Percentiles rank a stretch among this genome's conserved stretches.
These are phyloP conservation scores for Podospora anserina DNA, from an alignment of 495 filamentous ascomycete genomes.

Conservation along the genomic window DNA sequence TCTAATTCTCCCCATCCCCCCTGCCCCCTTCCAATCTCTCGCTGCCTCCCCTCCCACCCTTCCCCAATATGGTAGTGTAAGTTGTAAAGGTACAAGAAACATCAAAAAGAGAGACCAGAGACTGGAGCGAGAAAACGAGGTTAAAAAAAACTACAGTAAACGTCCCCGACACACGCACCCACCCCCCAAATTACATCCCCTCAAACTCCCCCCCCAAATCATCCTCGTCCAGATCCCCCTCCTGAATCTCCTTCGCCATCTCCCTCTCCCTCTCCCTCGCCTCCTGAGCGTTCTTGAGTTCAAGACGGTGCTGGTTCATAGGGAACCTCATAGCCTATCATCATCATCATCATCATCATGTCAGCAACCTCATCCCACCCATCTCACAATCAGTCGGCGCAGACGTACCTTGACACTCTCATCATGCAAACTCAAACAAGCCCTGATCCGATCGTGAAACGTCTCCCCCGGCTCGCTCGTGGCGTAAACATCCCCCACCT, in stretches of 20 bases:
- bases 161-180: too few species aligned
- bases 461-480: constrained; percentile 93
- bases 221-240: constrained; percentile 95
- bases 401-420: constrained; percentile 89
- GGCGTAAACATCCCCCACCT: constrained; percentile 89
- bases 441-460: constrained; percentile 93
- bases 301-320: constrained; percentile 98
- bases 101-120: background rate
- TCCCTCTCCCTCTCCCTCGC: constrained; percentile 93
- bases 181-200: constrained; percentile 65
- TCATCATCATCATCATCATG: constrained; percentile 14
- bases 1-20: background rate
- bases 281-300: constrained; percentile 96
- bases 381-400: background rate
- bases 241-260: constrained; percentile 97
- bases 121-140: background rate
- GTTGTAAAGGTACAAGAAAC: background rate
- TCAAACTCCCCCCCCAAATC: constrained; percentile 97
- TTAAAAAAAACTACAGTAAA: background rate
- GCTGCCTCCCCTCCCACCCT: background rate
- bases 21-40: background rate
- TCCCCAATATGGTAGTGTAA: background rate
- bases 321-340: constrained; percentile 93
- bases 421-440: constrained; percentile 87
- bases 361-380: background rate